These are phyloP conservation scores for Rhododendron molle DNA, from an alignment of 148 eudicot species.

Conservation along the genomic window DNA sequence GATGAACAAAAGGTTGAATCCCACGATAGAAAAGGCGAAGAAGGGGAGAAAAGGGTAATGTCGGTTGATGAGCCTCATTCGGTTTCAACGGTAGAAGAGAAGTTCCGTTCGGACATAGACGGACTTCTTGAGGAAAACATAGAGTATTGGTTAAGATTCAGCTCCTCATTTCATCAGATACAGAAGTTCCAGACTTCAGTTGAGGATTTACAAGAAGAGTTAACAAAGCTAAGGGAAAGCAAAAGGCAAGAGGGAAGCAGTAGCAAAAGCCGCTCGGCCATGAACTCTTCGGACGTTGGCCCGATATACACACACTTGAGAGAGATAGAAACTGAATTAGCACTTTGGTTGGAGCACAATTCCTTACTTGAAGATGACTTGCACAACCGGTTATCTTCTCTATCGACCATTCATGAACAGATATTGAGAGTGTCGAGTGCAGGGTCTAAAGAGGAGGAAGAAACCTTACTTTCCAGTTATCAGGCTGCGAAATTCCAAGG, in stretches of 20 bases:
- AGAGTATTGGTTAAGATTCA: conserved; percentile 78
- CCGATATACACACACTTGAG: conserved; percentile 65
- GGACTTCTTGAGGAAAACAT: conserved; percentile 60
- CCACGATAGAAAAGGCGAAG: conserved; percentile 5
- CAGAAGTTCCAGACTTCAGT: conserved; percentile 58
- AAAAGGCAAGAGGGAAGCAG: conserved; percentile 28
- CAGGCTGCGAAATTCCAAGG: conserved; percentile 83
- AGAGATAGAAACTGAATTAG: conserved; percentile 66
- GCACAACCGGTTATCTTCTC: conserved; percentile 47
- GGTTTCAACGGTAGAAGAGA: conserved; percentile 38
- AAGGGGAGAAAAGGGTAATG: conserved; percentile 22
- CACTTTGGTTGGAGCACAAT: conserved; percentile 70
- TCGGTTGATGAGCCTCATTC: conserved; percentile 20
- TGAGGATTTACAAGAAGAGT: conserved; percentile 53
- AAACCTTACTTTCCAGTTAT: conserved; percentile 30
- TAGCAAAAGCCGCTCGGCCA: conserved; percentile 12
- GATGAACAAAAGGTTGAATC: conserved; percentile 9
- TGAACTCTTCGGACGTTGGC: conserved; percentile 48
- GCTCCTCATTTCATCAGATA: conserved; percentile 70
- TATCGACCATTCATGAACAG: conserved; percentile 54
- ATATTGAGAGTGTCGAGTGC: conserved; percentile 32
- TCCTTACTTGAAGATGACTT: conserved; percentile 59
- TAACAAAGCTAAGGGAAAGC: conserved; percentile 33
- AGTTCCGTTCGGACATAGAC: conserved; percentile 56
- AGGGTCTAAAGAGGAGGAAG: conserved; percentile 19